phyloP scores from a whole-genome alignment of 495 filamentous ascomycete genomes.

The Annulohypoxylon nitens region DNA sequence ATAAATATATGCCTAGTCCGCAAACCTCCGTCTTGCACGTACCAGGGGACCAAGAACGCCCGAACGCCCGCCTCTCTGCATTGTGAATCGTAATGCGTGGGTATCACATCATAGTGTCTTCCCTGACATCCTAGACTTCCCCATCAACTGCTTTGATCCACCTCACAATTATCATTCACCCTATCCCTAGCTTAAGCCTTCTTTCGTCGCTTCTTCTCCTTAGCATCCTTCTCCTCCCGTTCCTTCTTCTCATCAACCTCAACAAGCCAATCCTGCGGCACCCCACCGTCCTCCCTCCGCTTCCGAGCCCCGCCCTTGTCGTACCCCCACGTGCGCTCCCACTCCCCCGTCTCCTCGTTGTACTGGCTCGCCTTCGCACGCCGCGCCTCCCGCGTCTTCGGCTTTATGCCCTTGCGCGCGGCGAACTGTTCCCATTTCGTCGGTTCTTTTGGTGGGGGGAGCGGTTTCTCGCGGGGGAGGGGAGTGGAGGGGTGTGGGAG shows the following conservation, averaged over 20 bases:
- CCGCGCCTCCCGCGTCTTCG: conserved; percentile 74
- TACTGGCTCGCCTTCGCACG: conserved; percentile 76
- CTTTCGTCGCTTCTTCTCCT: conserved; percentile 73
- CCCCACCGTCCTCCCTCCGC: conserved; percentile 58
- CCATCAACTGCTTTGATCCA: not conserved
- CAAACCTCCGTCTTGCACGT: conserved; percentile 7
- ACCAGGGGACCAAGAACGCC: conserved; percentile 28
- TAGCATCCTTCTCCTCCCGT: conserved; percentile 70
- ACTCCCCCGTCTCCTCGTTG: conserved; percentile 87
- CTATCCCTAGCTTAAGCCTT: conserved; percentile 64
- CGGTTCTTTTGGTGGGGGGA: conserved; percentile 80
- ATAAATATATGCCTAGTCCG: conserved; percentile 30
- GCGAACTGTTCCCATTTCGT: conserved; percentile 98
- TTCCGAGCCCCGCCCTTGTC: conserved; percentile 88
- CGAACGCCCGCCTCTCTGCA: conserved; percentile 33
- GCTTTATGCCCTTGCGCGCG: conserved; percentile 92
- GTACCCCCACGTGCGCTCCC: conserved; percentile 94
- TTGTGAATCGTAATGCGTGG: conserved; percentile 33
- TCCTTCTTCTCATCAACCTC: conserved; percentile 88
- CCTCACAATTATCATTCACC: conserved; percentile 42
- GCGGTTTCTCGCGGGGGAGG: conserved; percentile 89
- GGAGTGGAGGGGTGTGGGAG: conserved; percentile 76
- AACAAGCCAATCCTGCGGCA: conserved; percentile 83
- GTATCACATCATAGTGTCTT: conserved; percentile 36
- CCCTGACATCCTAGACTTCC: not conserved